Percentiles rank a stretch among this genome's conserved stretches.
phyloP scores from a whole-genome alignment of 345 rosid genomes.

The Trapa bicornis region DNA sequence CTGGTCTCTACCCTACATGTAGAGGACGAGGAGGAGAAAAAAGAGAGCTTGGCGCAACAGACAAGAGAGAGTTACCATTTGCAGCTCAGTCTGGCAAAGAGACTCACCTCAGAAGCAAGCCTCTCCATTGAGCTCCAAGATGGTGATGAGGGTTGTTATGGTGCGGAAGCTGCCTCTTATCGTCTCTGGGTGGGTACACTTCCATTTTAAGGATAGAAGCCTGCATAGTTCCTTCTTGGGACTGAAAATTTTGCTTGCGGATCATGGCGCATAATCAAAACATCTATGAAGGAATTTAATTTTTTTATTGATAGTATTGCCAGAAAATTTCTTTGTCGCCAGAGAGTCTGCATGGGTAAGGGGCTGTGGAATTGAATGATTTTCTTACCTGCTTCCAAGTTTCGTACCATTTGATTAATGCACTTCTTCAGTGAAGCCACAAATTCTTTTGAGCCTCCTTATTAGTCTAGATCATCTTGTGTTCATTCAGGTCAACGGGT shows the following conservation, averaged over 20 bases:
- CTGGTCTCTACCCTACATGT: constrained; percentile 21
- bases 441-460: neutral
- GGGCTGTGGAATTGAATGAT: neutral
- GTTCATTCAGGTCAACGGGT: constrained; percentile 59
- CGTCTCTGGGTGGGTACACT: constrained; percentile 64
- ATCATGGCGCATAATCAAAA: too few relatives aligned
- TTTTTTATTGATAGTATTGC: too few relatives aligned
- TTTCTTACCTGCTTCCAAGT: neutral
- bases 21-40: constrained; percentile 20
- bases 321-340: too few relatives aligned
- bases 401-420: neutral
- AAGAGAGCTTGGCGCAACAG: constrained; percentile 27
- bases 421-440: neutral
- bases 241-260: too few relatives aligned
- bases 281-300: too few relatives aligned
- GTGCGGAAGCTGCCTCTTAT: constrained; percentile 56
- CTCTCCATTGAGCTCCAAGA: constrained; percentile 30
- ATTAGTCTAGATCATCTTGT: neutral
- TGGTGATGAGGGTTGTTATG: constrained; percentile 13
- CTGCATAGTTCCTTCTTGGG: neutral
- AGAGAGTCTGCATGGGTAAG: too few relatives aligned
- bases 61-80: constrained; percentile 47
- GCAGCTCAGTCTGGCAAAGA: constrained; percentile 68
- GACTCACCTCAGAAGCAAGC: constrained; percentile 53
- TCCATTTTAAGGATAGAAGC: neutral